Evolutionary conservation across 2,329 filamentous ascomycete species (phyloP).

Genomic region (Aspergillus sp.): DNA sequence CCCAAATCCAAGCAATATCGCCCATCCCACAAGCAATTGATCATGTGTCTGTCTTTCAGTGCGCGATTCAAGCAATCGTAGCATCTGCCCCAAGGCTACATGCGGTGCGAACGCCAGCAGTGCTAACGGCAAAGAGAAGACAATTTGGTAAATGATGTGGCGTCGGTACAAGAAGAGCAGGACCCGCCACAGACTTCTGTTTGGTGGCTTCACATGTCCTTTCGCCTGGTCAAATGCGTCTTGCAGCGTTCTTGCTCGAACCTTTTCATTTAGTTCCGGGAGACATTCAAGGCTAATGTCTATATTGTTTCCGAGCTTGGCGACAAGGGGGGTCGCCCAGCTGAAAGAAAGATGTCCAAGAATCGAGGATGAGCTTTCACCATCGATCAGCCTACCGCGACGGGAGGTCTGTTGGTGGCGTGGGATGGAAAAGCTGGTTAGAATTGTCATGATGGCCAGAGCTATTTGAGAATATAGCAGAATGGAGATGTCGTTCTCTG

Average conservation of each 20-base stretch:
- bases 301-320: not conserved
- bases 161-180: not conserved
- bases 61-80: constrained; percentile 62
- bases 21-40: constrained; percentile 64
- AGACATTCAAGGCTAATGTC: not conserved
- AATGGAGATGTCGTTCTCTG: not conserved
- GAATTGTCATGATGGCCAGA: not conserved
- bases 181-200: too few relatives aligned
- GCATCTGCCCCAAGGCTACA: constrained; percentile 64
- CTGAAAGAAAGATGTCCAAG: not conserved
- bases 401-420: not conserved
- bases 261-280: not conserved
- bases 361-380: not conserved
- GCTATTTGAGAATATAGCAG: not conserved
- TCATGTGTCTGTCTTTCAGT: constrained; percentile 46
- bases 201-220: not conserved
- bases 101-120: constrained; percentile 67
- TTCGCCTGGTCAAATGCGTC: not conserved
- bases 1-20: constrained; percentile 61
- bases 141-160: not conserved
- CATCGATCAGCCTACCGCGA: not conserved
- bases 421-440: not conserved
- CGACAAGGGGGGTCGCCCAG: not conserved
- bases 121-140: not conserved
- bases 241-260: not conserved